phyloP scores from a whole-genome alignment of 768 basidiomycete genomes.

The Rickenella mellea region DNA sequence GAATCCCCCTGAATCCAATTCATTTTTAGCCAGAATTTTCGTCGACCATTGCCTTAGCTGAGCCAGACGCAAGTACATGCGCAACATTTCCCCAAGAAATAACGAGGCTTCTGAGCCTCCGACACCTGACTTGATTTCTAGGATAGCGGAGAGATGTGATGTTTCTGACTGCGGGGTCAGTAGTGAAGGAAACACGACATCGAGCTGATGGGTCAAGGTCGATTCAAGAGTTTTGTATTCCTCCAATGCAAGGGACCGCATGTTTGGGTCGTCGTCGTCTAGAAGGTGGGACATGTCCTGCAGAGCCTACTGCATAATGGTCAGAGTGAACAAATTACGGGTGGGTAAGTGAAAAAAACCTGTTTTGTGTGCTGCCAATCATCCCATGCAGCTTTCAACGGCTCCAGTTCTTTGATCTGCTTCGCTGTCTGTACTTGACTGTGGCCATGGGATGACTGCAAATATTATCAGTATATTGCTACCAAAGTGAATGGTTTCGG shows the following conservation, averaged over 20 bases:
- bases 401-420: conserved; percentile 59
- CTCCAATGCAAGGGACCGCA: conserved; percentile 65
- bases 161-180: conserved; percentile 69
- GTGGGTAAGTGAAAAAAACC: too few species aligned
- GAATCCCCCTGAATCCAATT: conserved; percentile 52
- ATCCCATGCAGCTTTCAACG: conserved; percentile 60
- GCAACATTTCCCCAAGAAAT: conserved; percentile 66
- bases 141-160: conserved; percentile 57
- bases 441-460: too few species aligned
- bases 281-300: conserved; percentile 55
- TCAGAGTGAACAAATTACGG: conserved; percentile 5
- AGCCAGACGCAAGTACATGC: conserved; percentile 75
- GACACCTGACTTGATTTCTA: conserved; percentile 89
- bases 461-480: too few species aligned
- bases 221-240: conserved; percentile 45
- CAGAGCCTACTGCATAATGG: conserved; percentile 45
- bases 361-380: conserved; percentile 45
- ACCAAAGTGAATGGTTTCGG: too few species aligned
- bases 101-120: conserved; percentile 85
- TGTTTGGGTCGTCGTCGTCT: conserved; percentile 61
- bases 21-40: conserved; percentile 46
- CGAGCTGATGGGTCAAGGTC: conserved; percentile 18
- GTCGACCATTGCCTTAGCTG: conserved; percentile 50
- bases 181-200: conserved; percentile 51
- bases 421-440: too few species aligned